A percentile compares a stretch with the other conserved stretches of the same genome.
phyloP scores from a whole-genome alignment of 2,329 filamentous ascomycete species.

The Hymenoscyphus occultus region DNA sequence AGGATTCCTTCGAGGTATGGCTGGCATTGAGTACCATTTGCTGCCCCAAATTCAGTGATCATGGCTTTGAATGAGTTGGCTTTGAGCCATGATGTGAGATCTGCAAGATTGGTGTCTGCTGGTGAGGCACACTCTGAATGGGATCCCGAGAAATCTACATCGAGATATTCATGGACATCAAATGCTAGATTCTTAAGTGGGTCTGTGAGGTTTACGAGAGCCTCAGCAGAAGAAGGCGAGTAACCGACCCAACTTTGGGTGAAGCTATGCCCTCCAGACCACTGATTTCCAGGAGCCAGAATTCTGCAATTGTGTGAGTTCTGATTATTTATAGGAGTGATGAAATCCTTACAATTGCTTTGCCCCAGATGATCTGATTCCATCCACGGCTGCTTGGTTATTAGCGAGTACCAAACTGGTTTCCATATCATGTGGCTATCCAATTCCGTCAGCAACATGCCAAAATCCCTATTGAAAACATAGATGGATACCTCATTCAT shows the following conservation, averaged over 20 bases:
- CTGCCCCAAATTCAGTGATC: constrained; percentile 49
- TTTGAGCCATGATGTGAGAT: constrained; percentile 46
- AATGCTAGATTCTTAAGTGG: constrained; percentile 48
- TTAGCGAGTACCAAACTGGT: constrained; percentile 45
- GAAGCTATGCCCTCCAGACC: constrained; percentile 48
- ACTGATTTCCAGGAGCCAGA: constrained; percentile 49
- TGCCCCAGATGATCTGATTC: constrained; percentile 44
- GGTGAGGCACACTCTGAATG: constrained; percentile 43
- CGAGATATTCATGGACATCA: constrained; percentile 52
- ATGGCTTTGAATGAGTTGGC: constrained; percentile 47
- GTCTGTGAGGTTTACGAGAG: constrained; percentile 44
- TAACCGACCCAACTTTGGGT: constrained; percentile 38
- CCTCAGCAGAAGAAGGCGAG: constrained; percentile 39
- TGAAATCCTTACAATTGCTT: constrained; percentile 39
- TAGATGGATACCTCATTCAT: constrained; percentile 56
- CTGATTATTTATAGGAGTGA: neutral
- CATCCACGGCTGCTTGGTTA: constrained; percentile 46
- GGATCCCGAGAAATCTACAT: constrained; percentile 46
- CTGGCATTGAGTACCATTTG: constrained; percentile 43
- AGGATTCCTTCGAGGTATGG: constrained; percentile 43
- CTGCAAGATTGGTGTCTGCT: constrained; percentile 41
- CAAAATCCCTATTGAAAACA: neutral
- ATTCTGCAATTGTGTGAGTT: constrained; percentile 31
- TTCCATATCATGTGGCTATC: constrained; percentile 49
- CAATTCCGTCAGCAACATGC: neutral